Evolutionary conservation across 2,329 filamentous ascomycete species (phyloP), one percentile per base, ranked within the genome.

Genomic region (Cladosporium oxysporum): DNA sequence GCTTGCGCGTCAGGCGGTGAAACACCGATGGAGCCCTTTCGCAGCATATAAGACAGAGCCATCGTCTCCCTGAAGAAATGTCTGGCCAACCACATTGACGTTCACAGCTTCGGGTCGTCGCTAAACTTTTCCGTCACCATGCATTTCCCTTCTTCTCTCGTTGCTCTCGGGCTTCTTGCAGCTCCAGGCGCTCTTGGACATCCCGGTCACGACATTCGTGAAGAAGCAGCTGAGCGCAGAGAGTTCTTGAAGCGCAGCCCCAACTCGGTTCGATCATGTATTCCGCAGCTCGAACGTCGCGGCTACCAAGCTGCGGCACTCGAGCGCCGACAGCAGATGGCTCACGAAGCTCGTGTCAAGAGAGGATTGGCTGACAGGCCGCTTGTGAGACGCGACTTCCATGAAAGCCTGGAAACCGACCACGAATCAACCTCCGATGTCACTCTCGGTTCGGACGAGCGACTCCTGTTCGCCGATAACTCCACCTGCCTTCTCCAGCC

Each of bases 401-500:
- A 53, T 37, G 50, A 64, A 23, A 50, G 55, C 14, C 68, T 69
- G 67, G 71, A 70, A 60, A 67, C 68, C 59, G 67, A 67, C 18
- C 70, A 72, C 62, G 66, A 66, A 31, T 71, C 69, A 2, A 65
- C 33, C 53, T 55, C 58, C 4, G 67, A 69, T 28, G 68, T 69
- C 58, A 66, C 68, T 21, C 57, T 58, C 23, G 69, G 77, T 69
- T 57, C 57, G 23, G 69, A 71, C 52, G 58, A 61, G 28, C 28
- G 16, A 16, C 29, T 47, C 7, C 58, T 61, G n/a, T 71, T 71
- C 64, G 62, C 61, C 28, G 67, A 66, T 44, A 69, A 73, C 55
- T 70, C 72, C 2, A 69, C 67, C 41, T 72, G 71, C 23, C 71
- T 73, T 29, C 66, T 75, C 12, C 69, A 71, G 4, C 74, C 74